A percentile compares a stretch with the other conserved stretches of the same genome.
Conservation (phyloP, 129 eudicot genomes). For the Flaveria trinervia region DNA sequence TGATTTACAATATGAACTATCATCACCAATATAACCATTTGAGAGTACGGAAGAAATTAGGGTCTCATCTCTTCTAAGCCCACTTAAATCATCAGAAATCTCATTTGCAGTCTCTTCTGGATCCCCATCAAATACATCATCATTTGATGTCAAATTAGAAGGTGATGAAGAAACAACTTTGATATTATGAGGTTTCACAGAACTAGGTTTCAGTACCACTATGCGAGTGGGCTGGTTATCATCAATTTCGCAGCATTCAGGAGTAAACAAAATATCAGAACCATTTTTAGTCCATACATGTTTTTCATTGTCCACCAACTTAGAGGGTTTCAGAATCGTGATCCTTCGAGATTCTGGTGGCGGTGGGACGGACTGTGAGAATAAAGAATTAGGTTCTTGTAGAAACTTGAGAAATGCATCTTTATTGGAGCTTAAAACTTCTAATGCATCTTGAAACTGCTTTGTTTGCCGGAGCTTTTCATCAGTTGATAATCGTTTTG, state of each 20-base stretch:
- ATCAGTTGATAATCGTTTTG: conserved; percentile 76
- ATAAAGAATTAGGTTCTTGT: conserved; percentile 82
- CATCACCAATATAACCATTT: conserved; percentile 86
- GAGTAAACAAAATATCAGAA: conserved; percentile 49
- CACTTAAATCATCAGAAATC: conserved; percentile 39
- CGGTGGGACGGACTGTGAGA: conserved; percentile 60
- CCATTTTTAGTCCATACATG: conserved; percentile 34
- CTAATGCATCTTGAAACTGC: conserved; percentile 94
- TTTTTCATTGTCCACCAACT: conserved; percentile 45
- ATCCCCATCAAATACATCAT: conserved; percentile 43
- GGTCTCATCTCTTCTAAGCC: conserved; percentile 66
- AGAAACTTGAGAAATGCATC: conserved; percentile 79
- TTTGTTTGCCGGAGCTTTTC: conserved; percentile 82
- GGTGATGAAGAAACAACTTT: conserved; percentile 52
- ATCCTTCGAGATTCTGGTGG: conserved; percentile 78
- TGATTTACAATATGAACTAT: conserved; percentile 80
- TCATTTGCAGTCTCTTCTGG: conserved; percentile 49
- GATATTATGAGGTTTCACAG: conserved; percentile 50
- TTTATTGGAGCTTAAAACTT: conserved; percentile 73
- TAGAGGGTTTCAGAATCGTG: conserved; percentile 90
- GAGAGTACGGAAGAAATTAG: conserved; percentile 66
- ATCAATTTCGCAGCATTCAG: conserved; percentile 42
- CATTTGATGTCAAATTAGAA: conserved; percentile 42
- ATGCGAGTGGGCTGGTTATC: conserved; percentile 78
- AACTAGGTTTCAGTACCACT: conserved; percentile 84